Evolutionary conservation across 305 asterid genomes (phyloP), one percentile per base, ranked within the genome.

Genomic region (Solanum aculeatissimum): DNA sequence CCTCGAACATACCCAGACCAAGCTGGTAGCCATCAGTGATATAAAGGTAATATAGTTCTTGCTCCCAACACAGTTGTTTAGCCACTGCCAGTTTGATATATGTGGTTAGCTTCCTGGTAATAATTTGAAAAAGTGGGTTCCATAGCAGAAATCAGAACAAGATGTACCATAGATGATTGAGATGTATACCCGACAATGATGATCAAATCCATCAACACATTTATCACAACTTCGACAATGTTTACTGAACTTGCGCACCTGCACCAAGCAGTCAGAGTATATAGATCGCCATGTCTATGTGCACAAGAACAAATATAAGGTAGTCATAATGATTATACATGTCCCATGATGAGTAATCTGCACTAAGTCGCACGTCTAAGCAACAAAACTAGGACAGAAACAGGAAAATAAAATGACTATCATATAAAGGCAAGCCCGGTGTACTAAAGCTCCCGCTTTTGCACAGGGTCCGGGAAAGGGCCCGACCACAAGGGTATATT

Each of bases 181-280:
- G 51, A 78, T 78, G 83, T 53, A 57, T 94, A 97, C 99, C 95
- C 98, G 97, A 81, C 99, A 97, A 87, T 97, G 99, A 90, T 97
- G 99, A 92, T 97, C 99, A 85, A 97, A 97, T 90, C 97, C 99
- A 88, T 97, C 99, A 60, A 97, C 99, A 80, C 99, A 97, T 92
- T 97, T 97, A 91, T 97, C 99, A 86, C 99, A 97, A 85, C 99
- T 97, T 93, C 99, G 91, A 87, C 99, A 97, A 84, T 97, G 99
- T 91, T 97, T 97, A 91, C 99, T 97, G 89, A 92, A 95, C 92
- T 93, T 93, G 88, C 99, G 92, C 68, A 97, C 99, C 99, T 90
- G 90, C 81, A 60, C 78, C 49, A 82, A 63, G 78, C 78, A 63
- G 60, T 82, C 84, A 82, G 43, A 78, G 75, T 82, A 29, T 32